Evolutionary conservation across 75 land plant species (phyloP).

Genomic region (Chamaecyparis obtusa): DNA sequence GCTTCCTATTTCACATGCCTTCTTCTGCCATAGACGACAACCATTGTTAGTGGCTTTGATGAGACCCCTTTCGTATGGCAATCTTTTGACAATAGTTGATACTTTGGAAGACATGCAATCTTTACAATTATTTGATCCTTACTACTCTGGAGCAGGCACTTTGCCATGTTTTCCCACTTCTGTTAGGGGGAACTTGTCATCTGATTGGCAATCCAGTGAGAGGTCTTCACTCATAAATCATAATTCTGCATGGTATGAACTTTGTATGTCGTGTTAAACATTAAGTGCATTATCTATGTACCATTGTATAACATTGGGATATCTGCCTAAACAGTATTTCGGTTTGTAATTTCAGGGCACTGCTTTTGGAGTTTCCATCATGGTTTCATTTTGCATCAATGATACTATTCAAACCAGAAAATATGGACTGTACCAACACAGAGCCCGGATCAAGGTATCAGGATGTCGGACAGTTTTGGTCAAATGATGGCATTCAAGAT

Average conservation of each 20-base stretch:
- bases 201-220: neutral
- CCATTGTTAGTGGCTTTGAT: slow-evolving; percentile 1
- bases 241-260: slow-evolving; percentile 13
- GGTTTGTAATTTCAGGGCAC: slow-evolving; percentile 12
- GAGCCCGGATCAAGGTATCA: neutral
- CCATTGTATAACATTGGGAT: neutral
- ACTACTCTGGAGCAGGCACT: neutral
- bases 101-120: slow-evolving; percentile 14
- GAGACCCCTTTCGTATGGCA: slow-evolving; percentile 14
- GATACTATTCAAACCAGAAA: slow-evolving; percentile 11
- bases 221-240: neutral
- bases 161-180: neutral
- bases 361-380: slow-evolving; percentile 15
- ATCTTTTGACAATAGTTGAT: neutral
- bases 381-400: slow-evolving; percentile 26
- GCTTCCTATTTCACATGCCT: slow-evolving; percentile 18
- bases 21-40: neutral
- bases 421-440: neutral
- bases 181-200: neutral
- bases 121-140: neutral
- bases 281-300: neutral
- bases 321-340: neutral
- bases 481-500: neutral
- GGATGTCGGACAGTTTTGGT: neutral
- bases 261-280: neutral